Evolutionary conservation across 352 stramenopile species (phyloP).

Genomic region (Phytophthora hybrid): DNA sequence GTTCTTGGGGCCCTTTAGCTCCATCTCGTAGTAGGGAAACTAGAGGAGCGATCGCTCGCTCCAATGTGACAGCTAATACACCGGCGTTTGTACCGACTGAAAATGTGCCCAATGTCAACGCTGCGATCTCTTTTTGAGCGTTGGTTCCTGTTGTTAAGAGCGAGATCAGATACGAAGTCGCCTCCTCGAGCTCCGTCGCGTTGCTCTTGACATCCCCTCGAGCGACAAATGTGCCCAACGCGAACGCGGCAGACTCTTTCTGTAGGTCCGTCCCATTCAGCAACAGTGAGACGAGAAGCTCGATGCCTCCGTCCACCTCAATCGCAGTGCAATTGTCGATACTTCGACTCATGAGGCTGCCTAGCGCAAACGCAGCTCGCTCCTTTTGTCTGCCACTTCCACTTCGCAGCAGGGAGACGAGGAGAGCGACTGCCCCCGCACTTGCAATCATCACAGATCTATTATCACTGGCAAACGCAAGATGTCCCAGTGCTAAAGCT

Average conservation of each 20-base stretch:
- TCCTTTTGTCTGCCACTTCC: constrained; percentile 9
- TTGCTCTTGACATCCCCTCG: constrained; percentile 2
- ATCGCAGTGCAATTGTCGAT: constrained; percentile 7
- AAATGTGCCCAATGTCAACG: constrained; percentile 5
- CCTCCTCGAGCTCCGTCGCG: not conserved
- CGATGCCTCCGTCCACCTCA: not conserved
- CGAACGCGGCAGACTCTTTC: constrained; percentile 8
- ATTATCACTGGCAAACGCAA: not conserved
- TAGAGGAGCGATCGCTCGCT: not conserved
- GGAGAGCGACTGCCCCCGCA: not conserved
- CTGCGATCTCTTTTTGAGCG: constrained; percentile 6
- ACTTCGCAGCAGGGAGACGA: not conserved
- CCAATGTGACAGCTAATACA: not conserved
- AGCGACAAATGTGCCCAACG: constrained; percentile 1
- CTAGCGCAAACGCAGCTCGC: not conserved
- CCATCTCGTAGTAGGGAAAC: not conserved
- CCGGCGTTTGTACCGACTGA: not conserved
- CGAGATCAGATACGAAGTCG: not conserved
- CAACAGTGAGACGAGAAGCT: constrained; percentile 4
- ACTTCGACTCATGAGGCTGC: constrained; percentile 2
- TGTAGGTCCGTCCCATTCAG: not conserved
- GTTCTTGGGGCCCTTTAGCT: not conserved
- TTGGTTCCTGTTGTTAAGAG: not conserved
- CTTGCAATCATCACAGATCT: not conserved
- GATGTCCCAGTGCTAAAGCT: not conserved